A percentile compares a stretch with the other conserved stretches of the same genome.
Conservation (phyloP, 2,329 filamentous ascomycete species). For the Passalora sequoiae region DNA sequence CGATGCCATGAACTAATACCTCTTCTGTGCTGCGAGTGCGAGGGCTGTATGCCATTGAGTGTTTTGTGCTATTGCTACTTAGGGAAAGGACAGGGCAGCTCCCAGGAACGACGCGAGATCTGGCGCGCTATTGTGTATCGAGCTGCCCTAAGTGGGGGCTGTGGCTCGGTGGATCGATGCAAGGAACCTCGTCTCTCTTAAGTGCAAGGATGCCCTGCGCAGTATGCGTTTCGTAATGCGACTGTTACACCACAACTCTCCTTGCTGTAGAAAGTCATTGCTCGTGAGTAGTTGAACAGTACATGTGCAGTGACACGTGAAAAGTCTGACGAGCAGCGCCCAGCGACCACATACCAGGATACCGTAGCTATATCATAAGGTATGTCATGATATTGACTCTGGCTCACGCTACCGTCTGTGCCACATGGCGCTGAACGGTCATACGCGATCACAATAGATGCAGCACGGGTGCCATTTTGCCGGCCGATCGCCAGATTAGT, state of each 20-base stretch:
- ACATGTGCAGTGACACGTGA: conserved; percentile 18
- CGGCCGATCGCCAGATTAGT: no score
- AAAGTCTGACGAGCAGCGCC: conserved; percentile 16
- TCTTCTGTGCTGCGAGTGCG: neutral
- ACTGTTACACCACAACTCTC: conserved; percentile 15
- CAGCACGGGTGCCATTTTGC: conserved; percentile 4
- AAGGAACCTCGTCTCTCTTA: conserved; percentile 20
- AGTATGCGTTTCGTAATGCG: conserved; percentile 16
- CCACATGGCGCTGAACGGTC: conserved; percentile 12
- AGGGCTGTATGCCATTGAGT: neutral
- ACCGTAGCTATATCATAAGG: conserved; percentile 7
- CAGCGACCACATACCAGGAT: conserved; percentile 11
- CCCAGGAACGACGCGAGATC: conserved; percentile 6
- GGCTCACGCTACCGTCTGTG: conserved; percentile 16
- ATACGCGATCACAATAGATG: conserved; percentile 4
- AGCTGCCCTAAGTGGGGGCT: no score
- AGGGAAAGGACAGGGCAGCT: neutral
- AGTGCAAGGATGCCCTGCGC: conserved; percentile 18
- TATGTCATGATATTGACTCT: conserved; percentile 10
- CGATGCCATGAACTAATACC: no score
- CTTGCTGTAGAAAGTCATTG: conserved; percentile 17
- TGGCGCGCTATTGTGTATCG: conserved; percentile 8
- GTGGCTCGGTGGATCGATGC: conserved; percentile 13
- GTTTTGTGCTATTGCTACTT: conserved; percentile 1
- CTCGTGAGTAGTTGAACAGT: conserved; percentile 9